Conservation (phyloP, 352 stramenopile species). For the Globisporangium spinosum region DNA sequence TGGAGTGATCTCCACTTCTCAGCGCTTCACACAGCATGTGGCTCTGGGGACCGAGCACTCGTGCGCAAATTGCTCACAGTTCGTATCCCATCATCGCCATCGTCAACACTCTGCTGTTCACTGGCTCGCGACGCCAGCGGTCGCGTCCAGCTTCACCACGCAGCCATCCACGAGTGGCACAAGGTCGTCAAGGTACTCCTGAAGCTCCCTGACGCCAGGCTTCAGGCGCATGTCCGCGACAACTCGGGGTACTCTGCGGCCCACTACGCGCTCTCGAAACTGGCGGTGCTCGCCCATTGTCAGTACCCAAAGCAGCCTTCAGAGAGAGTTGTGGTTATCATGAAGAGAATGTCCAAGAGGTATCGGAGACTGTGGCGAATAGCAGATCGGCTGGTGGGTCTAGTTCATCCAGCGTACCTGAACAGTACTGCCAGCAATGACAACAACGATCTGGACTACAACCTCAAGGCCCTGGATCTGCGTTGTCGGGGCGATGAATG, state of each 20-base stretch:
- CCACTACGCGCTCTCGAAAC: slow-evolving; percentile 50
- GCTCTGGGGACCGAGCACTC: slow-evolving; percentile 18
- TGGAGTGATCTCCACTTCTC: slow-evolving; percentile 28
- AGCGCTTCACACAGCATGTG: slow-evolving; percentile 31
- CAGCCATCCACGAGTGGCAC: slow-evolving; percentile 36
- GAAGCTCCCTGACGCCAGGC: slow-evolving; percentile 25
- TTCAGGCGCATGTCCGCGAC: slow-evolving; percentile 42
- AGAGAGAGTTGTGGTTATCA: not conserved
- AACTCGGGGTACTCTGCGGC: slow-evolving; percentile 32
- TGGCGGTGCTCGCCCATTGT: slow-evolving; percentile 26
- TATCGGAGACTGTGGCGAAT: slow-evolving; percentile 21
- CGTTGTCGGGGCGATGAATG: slow-evolving; percentile 44
- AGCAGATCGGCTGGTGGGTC: slow-evolving; percentile 1
- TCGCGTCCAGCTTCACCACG: slow-evolving; percentile 49
- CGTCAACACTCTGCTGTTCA: slow-evolving; percentile 14
- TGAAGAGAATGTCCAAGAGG: slow-evolving; percentile 23
- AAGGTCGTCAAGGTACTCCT: slow-evolving; percentile 33
- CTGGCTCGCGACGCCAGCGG: slow-evolving; percentile 37
- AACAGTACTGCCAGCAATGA: not conserved
- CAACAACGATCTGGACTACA: not conserved
- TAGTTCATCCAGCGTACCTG: not conserved
- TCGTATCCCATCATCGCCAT: not conserved
- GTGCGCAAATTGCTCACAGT: slow-evolving; percentile 21
- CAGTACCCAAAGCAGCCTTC: not conserved
- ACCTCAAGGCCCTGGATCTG: slow-evolving; percentile 26